These are phyloP conservation scores for Drechmeria coniospora DNA, from an alignment of 2,329 filamentous ascomycete genomes.

Conservation along the genomic window DNA sequence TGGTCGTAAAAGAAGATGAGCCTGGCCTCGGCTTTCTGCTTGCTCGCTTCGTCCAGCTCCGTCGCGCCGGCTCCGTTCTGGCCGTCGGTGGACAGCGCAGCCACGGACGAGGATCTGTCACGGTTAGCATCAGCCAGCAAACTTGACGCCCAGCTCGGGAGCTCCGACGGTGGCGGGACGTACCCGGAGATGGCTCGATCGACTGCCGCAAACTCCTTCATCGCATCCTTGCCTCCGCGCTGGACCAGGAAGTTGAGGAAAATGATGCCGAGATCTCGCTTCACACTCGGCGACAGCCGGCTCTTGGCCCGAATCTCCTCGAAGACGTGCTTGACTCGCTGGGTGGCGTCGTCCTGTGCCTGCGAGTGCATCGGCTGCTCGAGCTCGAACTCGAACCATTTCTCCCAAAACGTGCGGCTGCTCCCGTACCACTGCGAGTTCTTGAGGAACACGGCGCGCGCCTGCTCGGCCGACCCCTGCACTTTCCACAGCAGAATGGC, in stretches of 20 bases:
- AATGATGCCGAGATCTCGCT: constrained; percentile 59
- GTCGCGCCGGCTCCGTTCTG: constrained; percentile 27
- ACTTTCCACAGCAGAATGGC: constrained; percentile 75
- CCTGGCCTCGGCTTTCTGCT: constrained; percentile 33
- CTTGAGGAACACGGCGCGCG: constrained; percentile 67
- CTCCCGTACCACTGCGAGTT: constrained; percentile 75
- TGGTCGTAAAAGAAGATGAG: constrained; percentile 39
- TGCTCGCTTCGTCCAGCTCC: constrained; percentile 36
- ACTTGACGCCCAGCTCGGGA: background rate
- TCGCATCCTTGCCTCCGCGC: constrained; percentile 64
- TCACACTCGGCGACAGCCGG: constrained; percentile 47
- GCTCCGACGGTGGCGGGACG: constrained; percentile 12
- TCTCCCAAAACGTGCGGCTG: constrained; percentile 78
- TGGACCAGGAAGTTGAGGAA: constrained; percentile 81
- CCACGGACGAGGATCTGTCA: constrained; percentile 9
- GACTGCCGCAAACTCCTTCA: constrained; percentile 70
- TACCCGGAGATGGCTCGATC: constrained; percentile 82
- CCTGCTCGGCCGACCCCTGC: constrained; percentile 66
- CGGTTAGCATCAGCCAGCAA: constrained; percentile 2
- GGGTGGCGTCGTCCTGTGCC: constrained; percentile 48
- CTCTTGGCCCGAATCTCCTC: constrained; percentile 61
- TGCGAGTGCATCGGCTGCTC: constrained; percentile 58
- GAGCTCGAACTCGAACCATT: constrained; percentile 78
- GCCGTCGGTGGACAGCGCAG: constrained; percentile 6
- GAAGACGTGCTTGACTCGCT: constrained; percentile 68